phyloP scores from a whole-genome alignment of 495 filamentous ascomycete species.

The Paragyromitra xinjiangensis region DNA sequence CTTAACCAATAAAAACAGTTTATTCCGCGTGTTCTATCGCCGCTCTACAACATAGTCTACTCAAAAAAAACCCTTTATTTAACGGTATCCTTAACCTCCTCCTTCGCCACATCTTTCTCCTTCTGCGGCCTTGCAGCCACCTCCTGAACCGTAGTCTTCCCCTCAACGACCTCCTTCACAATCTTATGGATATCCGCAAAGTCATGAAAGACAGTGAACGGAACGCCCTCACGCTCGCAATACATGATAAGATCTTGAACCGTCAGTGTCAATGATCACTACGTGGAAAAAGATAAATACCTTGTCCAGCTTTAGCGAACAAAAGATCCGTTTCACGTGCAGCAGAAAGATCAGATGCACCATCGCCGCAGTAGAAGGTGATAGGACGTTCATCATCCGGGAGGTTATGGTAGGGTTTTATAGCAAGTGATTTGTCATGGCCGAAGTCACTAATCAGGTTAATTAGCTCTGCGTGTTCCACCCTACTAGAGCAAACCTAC shows the following conservation, averaged over 20 bases:
- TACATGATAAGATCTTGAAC: conserved; percentile 71
- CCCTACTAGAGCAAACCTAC: conserved; percentile 58
- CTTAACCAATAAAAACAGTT: neutral
- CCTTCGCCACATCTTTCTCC: conserved; percentile 16
- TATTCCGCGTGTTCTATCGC: neutral
- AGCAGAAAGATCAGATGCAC: conserved; percentile 86
- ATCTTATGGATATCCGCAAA: conserved; percentile 61
- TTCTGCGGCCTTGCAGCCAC: conserved; percentile 31
- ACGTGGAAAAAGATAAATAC: conserved; percentile 60
- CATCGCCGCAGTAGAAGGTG: conserved; percentile 83
- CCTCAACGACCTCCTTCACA: conserved; percentile 66
- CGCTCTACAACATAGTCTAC: neutral
- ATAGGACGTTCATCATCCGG: conserved; percentile 63
- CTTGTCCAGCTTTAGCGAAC: conserved; percentile 89
- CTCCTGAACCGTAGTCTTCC: conserved; percentile 60
- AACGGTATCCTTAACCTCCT: neutral
- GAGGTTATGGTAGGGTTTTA: conserved; percentile 76
- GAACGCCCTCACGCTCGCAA: conserved; percentile 69
- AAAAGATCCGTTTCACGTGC: conserved; percentile 87
- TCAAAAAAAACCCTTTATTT: neutral
- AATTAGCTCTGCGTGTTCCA: conserved; percentile 11
- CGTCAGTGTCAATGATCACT: conserved; percentile 22
- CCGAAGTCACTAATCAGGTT: conserved; percentile 73
- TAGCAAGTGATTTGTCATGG: conserved; percentile 90
- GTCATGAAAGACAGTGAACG: conserved; percentile 73